Base-by-base conservation (phyloP, 495 filamentous ascomycete genomes). In the Parathielavia appendiculata region DNA sequence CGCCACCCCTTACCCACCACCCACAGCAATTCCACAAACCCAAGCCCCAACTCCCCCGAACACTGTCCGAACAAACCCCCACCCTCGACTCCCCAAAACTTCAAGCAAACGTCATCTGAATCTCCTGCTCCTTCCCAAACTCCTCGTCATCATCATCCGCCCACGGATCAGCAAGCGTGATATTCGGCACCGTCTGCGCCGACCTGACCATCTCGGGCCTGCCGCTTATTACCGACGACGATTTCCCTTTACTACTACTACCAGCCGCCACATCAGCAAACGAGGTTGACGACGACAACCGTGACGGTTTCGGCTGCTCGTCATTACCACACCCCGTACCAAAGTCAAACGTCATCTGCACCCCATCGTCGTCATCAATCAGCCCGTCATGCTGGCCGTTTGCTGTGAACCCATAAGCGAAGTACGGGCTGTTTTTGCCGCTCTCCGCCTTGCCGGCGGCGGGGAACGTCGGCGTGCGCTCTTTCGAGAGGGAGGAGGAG, bases 121-220 rank as follows among this genome's bases (percentile, higher is more conserved):
- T 85, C 78, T 91, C 74, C 81, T 92, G 79, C 69, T 84, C 76
- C 64, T 80, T 71, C 68, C 90, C 76, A 76, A 88, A 74, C 69
- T 96, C 73, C 76, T 92, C 72, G 66, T 87, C 79, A 22, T 89
- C 88, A 22, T 89, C 88, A 47, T 93, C 89, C 0, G 84, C 86
- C 91, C 91, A 96, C 10, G 90, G 89, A 73, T 96, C 90, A 76
- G 84, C 62, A 75, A 87, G 35, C 79, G 69, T 40, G 9, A 77
- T 55, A 52, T 71, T 73, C 1, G 74, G 76, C 54, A 73, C 66
- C 43, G 74, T 77, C 51, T 72, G 68, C 4, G 70, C 54, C 19
- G 71, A 68, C 65, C 63, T 71, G 5, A 51, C 23, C 19, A 73
- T 58, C 43, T 70, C 75, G 61, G 70, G 83, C 60, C 63, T 73